Evolutionary conservation across 352 stramenopile species (phyloP).

Genomic region (Pythium brachiatum): DNA sequence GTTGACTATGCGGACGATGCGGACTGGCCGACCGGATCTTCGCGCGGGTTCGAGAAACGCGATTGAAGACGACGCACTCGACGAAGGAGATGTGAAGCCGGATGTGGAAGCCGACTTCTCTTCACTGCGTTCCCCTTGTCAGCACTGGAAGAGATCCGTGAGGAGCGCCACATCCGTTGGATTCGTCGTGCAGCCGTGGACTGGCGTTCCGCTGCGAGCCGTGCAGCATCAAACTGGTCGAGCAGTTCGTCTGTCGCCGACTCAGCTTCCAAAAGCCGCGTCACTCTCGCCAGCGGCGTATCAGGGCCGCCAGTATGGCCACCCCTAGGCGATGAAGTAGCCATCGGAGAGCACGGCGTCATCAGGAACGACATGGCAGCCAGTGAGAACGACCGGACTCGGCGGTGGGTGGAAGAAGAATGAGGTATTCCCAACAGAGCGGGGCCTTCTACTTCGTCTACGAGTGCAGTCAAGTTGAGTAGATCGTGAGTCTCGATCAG

Average conservation of each 20-base stretch:
- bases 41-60: background rate
- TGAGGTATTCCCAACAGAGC: background rate
- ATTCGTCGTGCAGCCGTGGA: background rate
- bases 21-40: background rate
- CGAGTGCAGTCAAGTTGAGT: background rate
- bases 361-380: background rate
- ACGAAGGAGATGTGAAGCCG: background rate
- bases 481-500: background rate
- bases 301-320: background rate
- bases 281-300: background rate
- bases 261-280: background rate
- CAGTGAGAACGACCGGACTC: background rate
- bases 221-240: background rate
- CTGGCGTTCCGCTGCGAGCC: background rate
- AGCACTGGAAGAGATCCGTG: background rate
- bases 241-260: background rate
- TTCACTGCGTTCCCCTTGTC: background rate
- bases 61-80: background rate
- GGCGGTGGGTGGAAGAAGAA: background rate
- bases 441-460: background rate
- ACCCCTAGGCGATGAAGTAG: background rate
- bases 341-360: background rate
- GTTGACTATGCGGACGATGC: background rate
- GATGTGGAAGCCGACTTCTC: background rate
- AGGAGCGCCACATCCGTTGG: constrained; percentile 1